Conservation (phyloP, 495 filamentous ascomycete genomes). For the Penicillium roqueforti region DNA sequence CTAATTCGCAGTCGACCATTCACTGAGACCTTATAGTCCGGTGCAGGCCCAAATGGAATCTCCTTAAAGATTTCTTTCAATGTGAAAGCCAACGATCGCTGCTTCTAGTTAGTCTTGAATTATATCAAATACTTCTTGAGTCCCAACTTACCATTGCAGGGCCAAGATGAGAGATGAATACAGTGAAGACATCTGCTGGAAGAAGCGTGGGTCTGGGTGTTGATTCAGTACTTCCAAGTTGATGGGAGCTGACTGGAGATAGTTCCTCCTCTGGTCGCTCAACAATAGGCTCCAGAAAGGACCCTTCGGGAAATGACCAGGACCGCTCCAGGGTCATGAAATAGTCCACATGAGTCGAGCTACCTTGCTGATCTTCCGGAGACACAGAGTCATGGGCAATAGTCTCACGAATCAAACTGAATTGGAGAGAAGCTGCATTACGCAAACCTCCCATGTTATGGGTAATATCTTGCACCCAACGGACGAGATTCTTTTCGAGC, state of each 20-base stretch:
- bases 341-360: conserved; percentile 12
- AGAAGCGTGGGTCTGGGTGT: conserved; percentile 32
- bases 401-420: conserved; percentile 69
- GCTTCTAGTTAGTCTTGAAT: conserved; percentile 16
- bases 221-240: conserved; percentile 13
- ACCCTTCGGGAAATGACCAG: conserved; percentile 38
- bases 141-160: conserved; percentile 70
- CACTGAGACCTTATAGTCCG: conserved; percentile 62
- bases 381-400: conserved; percentile 22
- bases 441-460: conserved; percentile 89
- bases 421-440: conserved; percentile 86
- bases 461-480: conserved; percentile 79
- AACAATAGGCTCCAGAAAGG: conserved; percentile 57
- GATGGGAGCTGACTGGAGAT: conserved; percentile 27
- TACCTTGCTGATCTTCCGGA: conserved; percentile 5
- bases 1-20: conserved; percentile 76
- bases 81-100: conserved; percentile 87
- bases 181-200: conserved; percentile 76
- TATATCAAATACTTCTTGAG: neutral
- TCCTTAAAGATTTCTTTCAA: conserved; percentile 84
- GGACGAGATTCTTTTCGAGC: conserved; percentile 72
- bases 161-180: conserved; percentile 82
- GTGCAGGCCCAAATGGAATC: conserved; percentile 67
- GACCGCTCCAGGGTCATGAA: conserved; percentile 25
- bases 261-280: conserved; percentile 62